Evolutionary conservation across 257 asterid species (phyloP).

Genomic region (Echites panduratus): DNA sequence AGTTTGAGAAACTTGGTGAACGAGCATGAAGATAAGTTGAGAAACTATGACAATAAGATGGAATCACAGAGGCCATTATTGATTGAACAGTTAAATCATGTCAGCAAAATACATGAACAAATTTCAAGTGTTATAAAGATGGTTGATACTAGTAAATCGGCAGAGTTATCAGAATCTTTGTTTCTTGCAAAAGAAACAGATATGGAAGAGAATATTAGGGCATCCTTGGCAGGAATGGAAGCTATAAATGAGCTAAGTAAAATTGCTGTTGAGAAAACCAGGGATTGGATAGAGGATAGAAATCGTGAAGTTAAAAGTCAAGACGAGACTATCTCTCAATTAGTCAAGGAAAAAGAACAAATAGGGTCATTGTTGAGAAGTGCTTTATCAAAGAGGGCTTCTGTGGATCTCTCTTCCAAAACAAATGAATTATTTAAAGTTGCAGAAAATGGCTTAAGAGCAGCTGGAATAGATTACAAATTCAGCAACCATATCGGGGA

Average conservation of each 20-base stretch:
- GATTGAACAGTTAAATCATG: slow-evolving; percentile 65
- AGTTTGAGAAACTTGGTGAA: slow-evolving; percentile 45
- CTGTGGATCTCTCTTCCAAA: slow-evolving; percentile 72
- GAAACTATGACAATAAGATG: slow-evolving; percentile 33
- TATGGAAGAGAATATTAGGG: slow-evolving; percentile 78
- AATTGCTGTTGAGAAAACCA: slow-evolving; percentile 59
- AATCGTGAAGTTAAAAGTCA: slow-evolving; percentile 53
- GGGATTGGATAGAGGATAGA: slow-evolving; percentile 62
- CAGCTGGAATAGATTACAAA: slow-evolving; percentile 81
- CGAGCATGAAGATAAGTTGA: slow-evolving; percentile 42
- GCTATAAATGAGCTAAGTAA: slow-evolving; percentile 72
- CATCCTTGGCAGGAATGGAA: slow-evolving; percentile 89
- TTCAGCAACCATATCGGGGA: slow-evolving; percentile 46
- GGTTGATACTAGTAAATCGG: slow-evolving; percentile 63
- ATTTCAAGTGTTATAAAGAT: slow-evolving; percentile 64
- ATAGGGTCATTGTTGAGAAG: slow-evolving; percentile 83
- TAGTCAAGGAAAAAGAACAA: slow-evolving; percentile 84
- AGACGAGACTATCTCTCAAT: slow-evolving; percentile 60
- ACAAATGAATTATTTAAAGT: slow-evolving; percentile 79
- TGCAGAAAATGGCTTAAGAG: slow-evolving; percentile 84
- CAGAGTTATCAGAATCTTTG: slow-evolving; percentile 76
- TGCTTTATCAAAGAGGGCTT: slow-evolving; percentile 68
- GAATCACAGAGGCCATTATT: slow-evolving; percentile 63
- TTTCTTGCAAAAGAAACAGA: slow-evolving; percentile 86
- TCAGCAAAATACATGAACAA: slow-evolving; percentile 59